Evolutionary conservation across 805 yeast species (phyloP).

Genomic region (Barnettozyma sucrosica): DNA sequence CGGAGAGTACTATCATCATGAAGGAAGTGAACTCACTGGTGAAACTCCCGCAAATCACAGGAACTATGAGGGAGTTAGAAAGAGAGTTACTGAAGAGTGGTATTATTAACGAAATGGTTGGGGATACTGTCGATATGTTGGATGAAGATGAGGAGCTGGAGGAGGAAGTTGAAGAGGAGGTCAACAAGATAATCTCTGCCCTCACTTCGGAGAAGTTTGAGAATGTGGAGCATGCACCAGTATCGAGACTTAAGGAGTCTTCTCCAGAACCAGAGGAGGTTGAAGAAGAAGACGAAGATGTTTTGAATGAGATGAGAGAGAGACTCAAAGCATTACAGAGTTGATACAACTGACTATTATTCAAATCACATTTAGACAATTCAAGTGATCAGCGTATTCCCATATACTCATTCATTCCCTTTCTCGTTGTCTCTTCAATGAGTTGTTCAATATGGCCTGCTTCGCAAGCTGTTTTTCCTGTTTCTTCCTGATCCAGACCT

Average conservation of each 20-base stretch:
- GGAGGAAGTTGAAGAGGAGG: conserved; percentile 60
- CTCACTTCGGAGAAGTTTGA: conserved; percentile 38
- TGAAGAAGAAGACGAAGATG: conserved; percentile 61
- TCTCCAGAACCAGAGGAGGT: conserved; percentile 52
- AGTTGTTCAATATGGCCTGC: conserved; percentile 24
- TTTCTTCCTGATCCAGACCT: conserved; percentile 63
- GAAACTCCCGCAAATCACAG: conserved; percentile 69
- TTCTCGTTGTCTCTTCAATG: conserved; percentile 13
- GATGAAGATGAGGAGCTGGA: conserved; percentile 61
- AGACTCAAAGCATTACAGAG: conserved; percentile 78
- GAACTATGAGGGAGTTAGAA: conserved; percentile 80
- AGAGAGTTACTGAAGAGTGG: conserved; percentile 83
- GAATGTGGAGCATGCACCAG: conserved; percentile 33
- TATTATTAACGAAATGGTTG: conserved; percentile 90
- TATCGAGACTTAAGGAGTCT: conserved; percentile 20
- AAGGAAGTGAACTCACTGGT: conserved; percentile 79
- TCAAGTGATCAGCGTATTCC: not conserved
- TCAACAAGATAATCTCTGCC: conserved; percentile 53
- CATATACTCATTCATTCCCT: not conserved
- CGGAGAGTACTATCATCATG: conserved; percentile 75
- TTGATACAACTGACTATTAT: conserved; percentile 19
- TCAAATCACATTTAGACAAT: not conserved
- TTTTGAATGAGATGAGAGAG: conserved; percentile 83
- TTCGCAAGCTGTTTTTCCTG: conserved; percentile 31
- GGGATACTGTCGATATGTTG: conserved; percentile 72